Base-by-base conservation (phyloP, 129 eudicot genomes). In the Tagetes patula region DNA sequence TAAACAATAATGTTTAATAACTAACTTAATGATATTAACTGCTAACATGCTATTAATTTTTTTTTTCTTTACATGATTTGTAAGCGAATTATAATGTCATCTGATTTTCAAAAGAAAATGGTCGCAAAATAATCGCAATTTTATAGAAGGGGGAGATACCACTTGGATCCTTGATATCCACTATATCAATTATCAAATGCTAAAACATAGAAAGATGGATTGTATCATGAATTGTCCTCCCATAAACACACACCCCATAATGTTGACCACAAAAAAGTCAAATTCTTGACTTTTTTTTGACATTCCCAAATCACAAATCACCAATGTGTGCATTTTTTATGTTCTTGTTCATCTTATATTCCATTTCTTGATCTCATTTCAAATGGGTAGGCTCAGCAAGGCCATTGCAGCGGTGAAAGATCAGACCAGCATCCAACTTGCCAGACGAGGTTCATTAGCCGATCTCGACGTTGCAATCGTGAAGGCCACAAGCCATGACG, bases 361-460 rank as follows among this genome's bases (percentile, higher is more conserved):
- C 41, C 2, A 50, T 45, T 55, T 36, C 42, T 55, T 41, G 27
- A 46, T 58, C 36, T 27, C 30, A 68, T 76, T 56, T 69, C 61
- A 76, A 10, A 89, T 90, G 96, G 83, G 91, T 80, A 87, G 81
- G 82, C 40, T 90, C 2, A 83, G 88, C 55, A 85, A 89, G 78
- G 99, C 96, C 65, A 88, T 94, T 55, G 97, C 95, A 46, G 96
- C 94, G 50, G 94, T 94, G 20, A 94, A 94, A 79, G 99, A 94
- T 80, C 89, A 88, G 46, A 90, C 97, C 30, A 94, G 93, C 82
- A 83, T 94, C 45, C 82, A 91, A 66, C 83, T 90, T 2, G 99
- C 99, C 75, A 86, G 84, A 77, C 43, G 38, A 30, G 65, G 83
- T 56, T 75, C 86, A 38, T 74, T 90, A 14, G 59, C 97, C 1